Conservation (phyloP, 768 basidiomycete species). For the Mycena sanguinolenta region DNA sequence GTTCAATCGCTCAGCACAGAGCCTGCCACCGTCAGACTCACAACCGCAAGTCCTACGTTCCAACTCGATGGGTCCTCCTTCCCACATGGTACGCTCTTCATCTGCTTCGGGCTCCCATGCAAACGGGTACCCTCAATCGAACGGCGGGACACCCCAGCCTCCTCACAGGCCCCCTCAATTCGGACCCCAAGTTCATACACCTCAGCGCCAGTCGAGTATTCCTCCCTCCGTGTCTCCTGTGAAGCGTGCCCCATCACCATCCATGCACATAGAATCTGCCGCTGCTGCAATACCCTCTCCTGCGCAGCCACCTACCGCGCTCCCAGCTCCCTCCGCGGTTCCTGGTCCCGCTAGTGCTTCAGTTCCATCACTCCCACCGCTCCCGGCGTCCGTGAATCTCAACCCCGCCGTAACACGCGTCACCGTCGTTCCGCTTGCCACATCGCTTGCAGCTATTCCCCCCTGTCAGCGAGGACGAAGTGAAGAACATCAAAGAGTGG, state of each 20-base stretch:
- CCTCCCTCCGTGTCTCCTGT: conserved; percentile 32
- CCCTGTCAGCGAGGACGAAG: conserved; percentile 62
- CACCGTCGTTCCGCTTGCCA: conserved; percentile 70
- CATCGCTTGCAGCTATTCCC: conserved; percentile 69
- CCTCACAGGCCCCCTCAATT: conserved; percentile 22
- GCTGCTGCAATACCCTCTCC: conserved; percentile 3
- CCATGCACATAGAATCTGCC: neutral
- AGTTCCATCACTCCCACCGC: conserved; percentile 56
- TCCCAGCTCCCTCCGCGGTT: conserved; percentile 30
- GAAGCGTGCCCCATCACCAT: conserved; percentile 28
- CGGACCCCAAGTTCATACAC: conserved; percentile 23
- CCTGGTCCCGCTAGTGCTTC: conserved; percentile 41
- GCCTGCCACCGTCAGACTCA: conserved; percentile 24
- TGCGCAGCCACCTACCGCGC: conserved; percentile 1
- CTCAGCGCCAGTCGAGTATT: conserved; percentile 27
- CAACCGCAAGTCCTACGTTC: conserved; percentile 30
- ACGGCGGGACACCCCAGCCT: conserved; percentile 17
- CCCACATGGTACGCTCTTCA: conserved; percentile 22
- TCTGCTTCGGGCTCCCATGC: conserved; percentile 27
- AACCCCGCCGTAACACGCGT: conserved; percentile 73
- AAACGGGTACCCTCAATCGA: conserved; percentile 22
- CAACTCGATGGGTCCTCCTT: conserved; percentile 33
- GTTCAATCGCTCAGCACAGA: conserved; percentile 26
- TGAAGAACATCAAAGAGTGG: conserved; percentile 70
- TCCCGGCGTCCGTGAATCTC: conserved; percentile 58